phyloP scores from a whole-genome alignment of 2,329 filamentous ascomycete genomes.

The Coniochaeta sp. region DNA sequence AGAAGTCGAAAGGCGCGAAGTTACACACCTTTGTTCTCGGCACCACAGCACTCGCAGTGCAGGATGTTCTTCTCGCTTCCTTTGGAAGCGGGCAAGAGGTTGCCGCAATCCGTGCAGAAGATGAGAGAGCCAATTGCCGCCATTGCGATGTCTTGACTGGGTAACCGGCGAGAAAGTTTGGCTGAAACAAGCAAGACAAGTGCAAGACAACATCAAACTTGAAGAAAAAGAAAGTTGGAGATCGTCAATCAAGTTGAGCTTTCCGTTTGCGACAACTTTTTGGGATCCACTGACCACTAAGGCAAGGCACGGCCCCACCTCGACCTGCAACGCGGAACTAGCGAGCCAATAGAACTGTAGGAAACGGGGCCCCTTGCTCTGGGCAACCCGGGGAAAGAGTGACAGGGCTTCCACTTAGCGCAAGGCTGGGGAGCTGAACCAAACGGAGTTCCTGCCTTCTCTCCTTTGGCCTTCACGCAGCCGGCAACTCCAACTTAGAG shows the following conservation, averaged over 20 bases:
- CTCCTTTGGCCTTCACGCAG: background rate
- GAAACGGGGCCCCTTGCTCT: too few species aligned
- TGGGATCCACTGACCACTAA: background rate
- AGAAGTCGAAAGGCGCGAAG: too few species aligned
- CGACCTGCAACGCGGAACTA: too few species aligned
- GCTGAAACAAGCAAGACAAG: background rate
- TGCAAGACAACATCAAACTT: too few species aligned
- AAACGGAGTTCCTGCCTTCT: background rate
- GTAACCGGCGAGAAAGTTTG: background rate
- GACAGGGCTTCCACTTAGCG: background rate
- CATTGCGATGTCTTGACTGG: slow-evolving; percentile 43
- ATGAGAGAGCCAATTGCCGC: slow-evolving; percentile 83
- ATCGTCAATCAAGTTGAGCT: background rate
- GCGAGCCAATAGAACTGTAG: too few species aligned
- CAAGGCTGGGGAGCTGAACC: background rate
- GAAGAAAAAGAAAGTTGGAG: background rate
- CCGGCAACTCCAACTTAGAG: slow-evolving; percentile 1
- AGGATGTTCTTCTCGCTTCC: slow-evolving; percentile 70
- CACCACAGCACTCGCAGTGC: slow-evolving; percentile 78
- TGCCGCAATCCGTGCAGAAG: slow-evolving; percentile 90
- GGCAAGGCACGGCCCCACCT: background rate
- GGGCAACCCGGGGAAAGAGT: background rate
- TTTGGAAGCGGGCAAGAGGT: slow-evolving; percentile 74
- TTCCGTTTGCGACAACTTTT: background rate
- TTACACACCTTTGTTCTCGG: slow-evolving; percentile 71